A percentile compares a stretch with the other conserved stretches of the same genome.
phyloP scores from a whole-genome alignment of 2,329 filamentous ascomycete species.

The Colletotrichum euphorbiae region DNA sequence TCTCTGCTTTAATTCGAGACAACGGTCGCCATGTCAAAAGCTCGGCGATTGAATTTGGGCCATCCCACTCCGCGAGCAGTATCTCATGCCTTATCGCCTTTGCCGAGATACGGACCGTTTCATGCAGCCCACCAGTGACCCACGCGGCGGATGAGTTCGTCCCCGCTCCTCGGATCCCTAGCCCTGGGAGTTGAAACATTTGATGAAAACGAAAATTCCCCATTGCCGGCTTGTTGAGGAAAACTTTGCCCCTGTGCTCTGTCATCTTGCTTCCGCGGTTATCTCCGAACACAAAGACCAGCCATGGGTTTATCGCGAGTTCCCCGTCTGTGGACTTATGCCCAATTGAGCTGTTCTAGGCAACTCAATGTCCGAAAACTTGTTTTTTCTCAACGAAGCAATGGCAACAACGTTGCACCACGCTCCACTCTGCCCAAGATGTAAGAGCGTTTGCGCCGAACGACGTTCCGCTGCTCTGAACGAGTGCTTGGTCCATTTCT shows the following conservation, averaged over 20 bases:
- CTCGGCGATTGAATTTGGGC: neutral
- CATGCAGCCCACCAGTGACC: constrained; percentile 37
- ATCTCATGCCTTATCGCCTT: constrained; percentile 18
- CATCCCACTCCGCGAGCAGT: neutral
- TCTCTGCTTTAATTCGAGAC: constrained; percentile 17
- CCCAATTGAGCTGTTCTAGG: neutral
- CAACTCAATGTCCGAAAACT: constrained; percentile 22
- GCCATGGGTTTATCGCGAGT: constrained; percentile 14
- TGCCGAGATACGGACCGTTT: constrained; percentile 31
- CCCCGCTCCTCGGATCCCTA: constrained; percentile 31
- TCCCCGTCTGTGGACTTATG: neutral
- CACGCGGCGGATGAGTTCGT: constrained; percentile 16
- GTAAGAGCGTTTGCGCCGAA: constrained; percentile 35
- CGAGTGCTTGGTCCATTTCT: constrained; percentile 21
- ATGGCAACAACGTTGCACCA: constrained; percentile 28
- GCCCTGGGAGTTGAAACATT: constrained; percentile 36
- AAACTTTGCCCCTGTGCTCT: constrained; percentile 3
- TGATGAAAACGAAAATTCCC: constrained; percentile 30
- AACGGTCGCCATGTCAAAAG: neutral
- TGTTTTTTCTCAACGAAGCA: constrained; percentile 2
- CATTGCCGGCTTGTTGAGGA: constrained; percentile 23
- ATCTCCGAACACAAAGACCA: constrained; percentile 11
- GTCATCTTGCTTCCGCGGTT: constrained; percentile 19
- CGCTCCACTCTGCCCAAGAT: constrained; percentile 23
- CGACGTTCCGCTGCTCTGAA: constrained; percentile 14